A percentile compares a stretch with the other conserved stretches of the same genome.
Evolutionary conservation across 306 rosid genomes (phyloP).

Genomic region (Astragalus glycyphyllos): DNA sequence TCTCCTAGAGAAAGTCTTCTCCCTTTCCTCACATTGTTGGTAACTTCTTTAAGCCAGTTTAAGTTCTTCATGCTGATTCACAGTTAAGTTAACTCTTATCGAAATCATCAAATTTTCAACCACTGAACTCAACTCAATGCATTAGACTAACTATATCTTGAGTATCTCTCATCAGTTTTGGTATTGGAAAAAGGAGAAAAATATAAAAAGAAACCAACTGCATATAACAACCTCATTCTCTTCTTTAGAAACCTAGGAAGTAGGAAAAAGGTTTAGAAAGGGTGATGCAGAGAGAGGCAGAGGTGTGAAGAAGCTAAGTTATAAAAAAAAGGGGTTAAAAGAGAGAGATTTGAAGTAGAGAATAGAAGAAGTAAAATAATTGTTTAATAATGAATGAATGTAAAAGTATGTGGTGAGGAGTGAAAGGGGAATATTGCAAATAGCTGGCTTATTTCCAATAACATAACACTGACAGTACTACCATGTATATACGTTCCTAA

Average conservation of each 20-base stretch:
- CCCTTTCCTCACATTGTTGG: slow-evolving; percentile 61
- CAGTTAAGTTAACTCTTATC: slow-evolving; percentile 13
- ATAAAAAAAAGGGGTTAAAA: no score
- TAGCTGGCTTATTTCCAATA: slow-evolving; percentile 37
- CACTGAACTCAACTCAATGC: no score
- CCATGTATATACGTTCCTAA: slow-evolving; percentile 51
- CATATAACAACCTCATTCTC: slow-evolving; percentile 24
- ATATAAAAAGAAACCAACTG: not conserved
- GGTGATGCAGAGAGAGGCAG: no score
- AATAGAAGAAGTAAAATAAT: slow-evolving; percentile 25
- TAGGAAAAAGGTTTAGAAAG: not conserved
- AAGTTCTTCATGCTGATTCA: slow-evolving; percentile 70
- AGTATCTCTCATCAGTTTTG: slow-evolving; percentile 14
- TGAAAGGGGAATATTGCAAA: slow-evolving; percentile 16
- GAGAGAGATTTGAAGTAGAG: not conserved
- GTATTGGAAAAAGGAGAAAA: not conserved
- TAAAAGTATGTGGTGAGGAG: slow-evolving; percentile 4
- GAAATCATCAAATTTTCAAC: slow-evolving; percentile 44
- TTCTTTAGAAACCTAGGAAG: not conserved
- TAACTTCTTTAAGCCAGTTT: slow-evolving; percentile 66
- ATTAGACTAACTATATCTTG: slow-evolving; percentile 51
- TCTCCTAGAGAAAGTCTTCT: slow-evolving; percentile 87
- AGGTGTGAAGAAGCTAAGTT: no score
- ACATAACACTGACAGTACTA: slow-evolving; percentile 30
- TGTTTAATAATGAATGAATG: not conserved